Conservation (phyloP, 768 basidiomycete genomes). For the Lactarius deliciosus region DNA sequence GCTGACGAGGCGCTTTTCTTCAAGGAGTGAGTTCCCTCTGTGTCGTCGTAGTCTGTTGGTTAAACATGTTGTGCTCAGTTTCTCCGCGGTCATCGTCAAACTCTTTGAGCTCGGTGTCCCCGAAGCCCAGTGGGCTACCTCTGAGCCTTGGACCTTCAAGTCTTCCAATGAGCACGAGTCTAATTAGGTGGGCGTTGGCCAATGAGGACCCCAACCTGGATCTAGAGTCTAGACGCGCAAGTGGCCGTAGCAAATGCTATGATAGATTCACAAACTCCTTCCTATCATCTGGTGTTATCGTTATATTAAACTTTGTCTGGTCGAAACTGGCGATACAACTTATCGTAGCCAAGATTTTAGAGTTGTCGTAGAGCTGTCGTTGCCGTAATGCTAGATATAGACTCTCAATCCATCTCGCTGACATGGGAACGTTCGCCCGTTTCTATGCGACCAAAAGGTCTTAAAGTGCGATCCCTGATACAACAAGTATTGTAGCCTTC, state of each 20-base stretch:
- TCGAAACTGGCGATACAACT: not conserved
- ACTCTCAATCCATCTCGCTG: not conserved
- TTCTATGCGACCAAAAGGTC: not conserved
- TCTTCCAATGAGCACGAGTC: slow-evolving; percentile 42
- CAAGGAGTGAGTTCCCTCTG: slow-evolving; percentile 68
- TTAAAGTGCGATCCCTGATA: not conserved
- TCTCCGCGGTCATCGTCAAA: slow-evolving; percentile 71
- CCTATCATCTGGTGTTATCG: not conserved
- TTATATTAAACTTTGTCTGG: not conserved
- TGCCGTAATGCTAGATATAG: not conserved
- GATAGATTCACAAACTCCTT: not conserved
- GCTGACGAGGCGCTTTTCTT: slow-evolving; percentile 85
- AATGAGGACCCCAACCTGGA: not conserved
- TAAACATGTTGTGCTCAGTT: slow-evolving; percentile 48
- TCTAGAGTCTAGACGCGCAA: not conserved
- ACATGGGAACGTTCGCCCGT: not conserved
- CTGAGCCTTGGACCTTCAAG: slow-evolving; percentile 78
- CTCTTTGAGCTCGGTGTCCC: slow-evolving; percentile 96
- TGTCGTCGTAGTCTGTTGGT: slow-evolving; percentile 16
- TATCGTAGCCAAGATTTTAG: not conserved
- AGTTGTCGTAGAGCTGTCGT: not conserved
- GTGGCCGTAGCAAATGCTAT: not conserved
- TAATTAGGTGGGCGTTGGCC: slow-evolving; percentile 4
- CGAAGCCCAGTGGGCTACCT: slow-evolving; percentile 63
- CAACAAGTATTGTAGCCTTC: not conserved